Base-by-base conservation (phyloP, 169 alveolate species). In the Besnoitia besnoiti region DNA sequence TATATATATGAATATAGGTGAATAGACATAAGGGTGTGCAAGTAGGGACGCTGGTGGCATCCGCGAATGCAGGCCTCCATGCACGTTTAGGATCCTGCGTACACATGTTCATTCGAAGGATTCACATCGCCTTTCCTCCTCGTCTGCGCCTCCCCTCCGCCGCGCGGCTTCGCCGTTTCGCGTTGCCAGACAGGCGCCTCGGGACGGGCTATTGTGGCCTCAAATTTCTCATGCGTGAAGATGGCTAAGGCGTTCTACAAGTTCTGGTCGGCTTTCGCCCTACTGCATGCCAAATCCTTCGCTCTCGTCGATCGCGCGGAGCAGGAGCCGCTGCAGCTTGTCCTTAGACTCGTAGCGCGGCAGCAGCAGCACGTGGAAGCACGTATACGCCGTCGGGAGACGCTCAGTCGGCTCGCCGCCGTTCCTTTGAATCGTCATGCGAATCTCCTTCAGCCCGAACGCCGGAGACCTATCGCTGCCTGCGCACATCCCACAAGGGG, bases 351-450 rank as follows among this genome's bases (percentile, higher is more conserved):
- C 79, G 87, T 98, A 98, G 21, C 95, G 98, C 12, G 99, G 98
- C 8, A 97, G 90, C 51, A 97, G 92, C 76, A 98, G 94, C 75
- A 95, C 96, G 90, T 97, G 97, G 92, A 97, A 98, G 73, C 99
- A 98, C 49, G 99, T 98, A 95, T 97, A 98, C 0, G 99, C 97
- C 27, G 98, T 95, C 30, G 99, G 98, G 39, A 97, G 96, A 79
- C 97, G 89, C 59, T 96, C 97, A 30, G 96, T 93, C 47, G 90
- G 90, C 77, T 96, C 98, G 27, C 91, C 89, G 50, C 97, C 98
- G 51, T 90, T 93, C 42, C 94, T 95, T 27, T 96, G 94, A 67
- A 98, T 93, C 47, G 93, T 85, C 82, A 98, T 91, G 39, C 93
- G 91, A 24, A 98, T 84, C 39, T 92, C 89, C 39, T 96, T 90